Evolutionary conservation across 352 stramenopile genomes (phyloP).

Genomic region (Globisporangium iwayamae): DNA sequence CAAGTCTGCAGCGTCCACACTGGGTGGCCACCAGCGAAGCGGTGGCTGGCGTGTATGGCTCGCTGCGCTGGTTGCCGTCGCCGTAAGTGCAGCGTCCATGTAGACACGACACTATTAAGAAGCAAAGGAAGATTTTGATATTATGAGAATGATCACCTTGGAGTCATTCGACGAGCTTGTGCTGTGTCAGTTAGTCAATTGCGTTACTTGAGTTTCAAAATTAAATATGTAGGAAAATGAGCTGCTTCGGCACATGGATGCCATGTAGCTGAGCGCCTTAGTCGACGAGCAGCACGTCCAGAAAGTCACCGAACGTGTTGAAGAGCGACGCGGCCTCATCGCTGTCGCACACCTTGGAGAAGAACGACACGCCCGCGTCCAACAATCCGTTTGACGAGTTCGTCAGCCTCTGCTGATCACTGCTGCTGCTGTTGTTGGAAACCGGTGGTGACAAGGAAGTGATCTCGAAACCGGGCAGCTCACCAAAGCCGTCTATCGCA

Average conservation of each 20-base stretch:
- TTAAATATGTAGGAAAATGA: neutral
- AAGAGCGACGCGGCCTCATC: slow-evolving; percentile 58
- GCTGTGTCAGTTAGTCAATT: neutral
- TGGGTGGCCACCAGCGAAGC: neutral
- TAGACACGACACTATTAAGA: neutral
- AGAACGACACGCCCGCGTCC: slow-evolving; percentile 46
- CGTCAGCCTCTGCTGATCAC: neutral
- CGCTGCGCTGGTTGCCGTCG: neutral
- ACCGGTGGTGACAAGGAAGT: neutral
- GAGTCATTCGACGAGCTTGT: neutral
- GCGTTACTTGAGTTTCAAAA: neutral
- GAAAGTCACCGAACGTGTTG: slow-evolving; percentile 66
- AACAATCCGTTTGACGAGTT: slow-evolving; percentile 25
- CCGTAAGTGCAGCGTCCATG: neutral
- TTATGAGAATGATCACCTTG: slow-evolving; percentile 1
- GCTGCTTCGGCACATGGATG: neutral
- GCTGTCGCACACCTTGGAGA: slow-evolving; percentile 55
- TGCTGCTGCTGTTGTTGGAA: neutral
- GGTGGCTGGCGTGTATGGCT: neutral
- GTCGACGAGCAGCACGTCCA: slow-evolving; percentile 51
- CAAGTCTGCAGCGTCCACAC: neutral
- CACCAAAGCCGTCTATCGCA: neutral
- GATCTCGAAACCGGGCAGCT: neutral
- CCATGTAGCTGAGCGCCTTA: slow-evolving; percentile 9
- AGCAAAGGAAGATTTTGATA: neutral